Evolutionary conservation across 1,284 basidiomycete genomes (phyloP), one percentile per base, ranked within the genome.

Genomic region (Tetrapyrgos nigripes): DNA sequence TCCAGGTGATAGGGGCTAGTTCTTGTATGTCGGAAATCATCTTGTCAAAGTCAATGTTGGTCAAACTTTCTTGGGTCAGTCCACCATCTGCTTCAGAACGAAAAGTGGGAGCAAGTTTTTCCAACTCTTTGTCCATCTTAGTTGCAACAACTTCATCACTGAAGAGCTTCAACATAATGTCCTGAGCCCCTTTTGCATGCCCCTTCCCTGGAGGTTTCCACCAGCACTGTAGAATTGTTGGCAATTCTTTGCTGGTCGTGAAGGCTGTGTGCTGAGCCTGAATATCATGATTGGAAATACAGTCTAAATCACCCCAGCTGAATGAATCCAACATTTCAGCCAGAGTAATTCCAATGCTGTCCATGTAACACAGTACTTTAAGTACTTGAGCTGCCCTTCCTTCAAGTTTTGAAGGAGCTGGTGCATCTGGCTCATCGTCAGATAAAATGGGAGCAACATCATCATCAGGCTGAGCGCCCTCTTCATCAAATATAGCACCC

Each of bases 171-270:
- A 69, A 29, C 11, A 53, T 28, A 4, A 17, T 11, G n/a, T 14
- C 19, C n/a, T 57, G 64, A 10, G 59, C 68, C 14, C 49, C 52
- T 4, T 62, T 49, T 1, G 56, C 56, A 28, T 13, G 35, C 2
- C 37, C 40, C 13, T 50, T 48, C 4, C 33, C 29, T 3, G 68
- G 68, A 2, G 69, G 68, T 31, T 53, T 59, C 31, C 57, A 54
- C 65, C 68, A 70, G 29, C 55, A 53, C 11, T 44, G 24, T 4
- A 71, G 55, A 26, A 71, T 65, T 2, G n/a, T 46, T 4, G 62
- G 58, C 6, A 71, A 61, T 33, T 66, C 53, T 5, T 49, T 33
- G 37, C 65, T 68, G 6, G 49, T 26, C 51, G 66, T 58, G 5
- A 70, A 59, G 1, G 58, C 52, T 1, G 61, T 58, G 0, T 64